Conservation (phyloP, 2,329 filamentous ascomycete genomes). For the Fusarium sp. region DNA sequence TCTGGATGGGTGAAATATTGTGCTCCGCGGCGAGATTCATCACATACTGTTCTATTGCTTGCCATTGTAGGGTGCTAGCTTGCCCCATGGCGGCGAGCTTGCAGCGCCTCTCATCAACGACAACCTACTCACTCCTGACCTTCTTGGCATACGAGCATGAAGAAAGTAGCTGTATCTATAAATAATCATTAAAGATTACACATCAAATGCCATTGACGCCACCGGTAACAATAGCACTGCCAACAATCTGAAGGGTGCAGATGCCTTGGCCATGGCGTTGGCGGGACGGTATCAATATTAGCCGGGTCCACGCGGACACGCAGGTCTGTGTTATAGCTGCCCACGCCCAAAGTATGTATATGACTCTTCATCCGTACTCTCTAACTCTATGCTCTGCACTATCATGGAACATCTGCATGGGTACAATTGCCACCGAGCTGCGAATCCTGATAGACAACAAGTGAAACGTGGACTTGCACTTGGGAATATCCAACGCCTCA, state of each 20-base stretch:
- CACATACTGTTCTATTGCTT: not conserved
- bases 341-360: not conserved
- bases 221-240: not conserved
- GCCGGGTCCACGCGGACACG: not conserved
- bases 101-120: not conserved
- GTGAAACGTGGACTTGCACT: not conserved
- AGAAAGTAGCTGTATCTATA: not conserved
- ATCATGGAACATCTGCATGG: not conserved
- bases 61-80: not conserved
- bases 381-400: not conserved
- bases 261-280: not conserved
- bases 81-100: not conserved
- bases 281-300: not conserved
- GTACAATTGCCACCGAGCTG: not conserved
- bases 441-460: not conserved
- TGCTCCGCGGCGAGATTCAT: not conserved
- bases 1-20: not conserved
- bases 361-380: not conserved
- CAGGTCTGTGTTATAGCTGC: not conserved
- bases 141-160: not conserved
- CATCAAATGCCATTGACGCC: not conserved
- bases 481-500: not conserved
- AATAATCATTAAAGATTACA: not conserved
- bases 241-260: not conserved
- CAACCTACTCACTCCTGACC: not conserved